Evolutionary conservation across 345 rosid species (phyloP).

Genomic region (Rubroshorea leprosula): DNA sequence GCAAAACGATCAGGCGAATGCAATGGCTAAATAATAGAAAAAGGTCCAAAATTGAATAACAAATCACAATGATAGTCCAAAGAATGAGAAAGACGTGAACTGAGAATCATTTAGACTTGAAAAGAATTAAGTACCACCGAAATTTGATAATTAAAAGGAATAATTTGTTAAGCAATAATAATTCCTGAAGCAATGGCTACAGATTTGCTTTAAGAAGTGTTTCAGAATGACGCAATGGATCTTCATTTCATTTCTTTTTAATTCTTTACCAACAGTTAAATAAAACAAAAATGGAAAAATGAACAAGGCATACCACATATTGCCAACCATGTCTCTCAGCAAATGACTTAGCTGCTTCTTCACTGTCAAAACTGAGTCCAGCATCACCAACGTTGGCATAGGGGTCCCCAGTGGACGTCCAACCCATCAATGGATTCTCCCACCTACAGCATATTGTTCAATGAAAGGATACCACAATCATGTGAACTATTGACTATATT

Average conservation of each 20-base stretch:
- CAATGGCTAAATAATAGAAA: too few relatives aligned
- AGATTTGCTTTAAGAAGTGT: background rate
- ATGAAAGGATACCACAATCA: background rate
- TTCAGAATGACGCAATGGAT: background rate
- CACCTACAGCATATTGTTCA: slow-evolving; percentile 45
- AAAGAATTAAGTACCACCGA: background rate
- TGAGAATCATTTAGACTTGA: background rate
- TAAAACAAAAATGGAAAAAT: background rate
- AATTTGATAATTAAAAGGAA: background rate
- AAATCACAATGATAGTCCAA: too few relatives aligned
- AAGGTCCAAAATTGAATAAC: too few relatives aligned
- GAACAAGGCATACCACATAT: slow-evolving; percentile 44
- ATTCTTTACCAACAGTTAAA: background rate
- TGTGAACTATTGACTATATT: background rate
- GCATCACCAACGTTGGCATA: slow-evolving; percentile 97
- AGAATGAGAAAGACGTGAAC: background rate
- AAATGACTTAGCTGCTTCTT: slow-evolving; percentile 77
- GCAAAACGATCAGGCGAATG: too few relatives aligned
- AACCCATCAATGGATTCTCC: slow-evolving; percentile 99
- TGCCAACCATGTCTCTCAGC: slow-evolving; percentile 97
- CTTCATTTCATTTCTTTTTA: background rate
- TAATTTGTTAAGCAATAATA: background rate
- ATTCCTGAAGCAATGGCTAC: background rate
- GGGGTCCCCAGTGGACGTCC: slow-evolving; percentile 99
- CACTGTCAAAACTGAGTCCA: slow-evolving; percentile 64